These are phyloP conservation scores for Oxalis stricta DNA, from an alignment of 441 rosid genomes.

Conservation along the genomic window DNA sequence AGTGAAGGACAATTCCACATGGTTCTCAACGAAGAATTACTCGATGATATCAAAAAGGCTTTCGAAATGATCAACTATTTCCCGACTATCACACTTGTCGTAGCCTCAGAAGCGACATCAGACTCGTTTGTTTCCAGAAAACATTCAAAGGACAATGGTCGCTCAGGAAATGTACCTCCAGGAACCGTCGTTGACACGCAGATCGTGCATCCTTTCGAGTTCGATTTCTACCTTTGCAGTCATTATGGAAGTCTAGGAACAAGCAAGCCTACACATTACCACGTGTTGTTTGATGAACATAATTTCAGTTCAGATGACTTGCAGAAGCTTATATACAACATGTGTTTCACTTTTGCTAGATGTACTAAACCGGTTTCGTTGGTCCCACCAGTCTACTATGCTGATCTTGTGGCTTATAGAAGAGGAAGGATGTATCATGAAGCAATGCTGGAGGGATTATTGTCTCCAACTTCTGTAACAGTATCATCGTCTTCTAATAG, in stretches of 20 bases:
- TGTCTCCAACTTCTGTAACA: constrained; percentile 24
- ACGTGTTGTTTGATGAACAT: constrained; percentile 60
- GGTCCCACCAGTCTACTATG: constrained; percentile 67
- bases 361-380: constrained; percentile 73
- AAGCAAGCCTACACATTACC: constrained; percentile 74
- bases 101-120: constrained; percentile 80
- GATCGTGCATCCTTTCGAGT: constrained; percentile 57
- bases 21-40: constrained; percentile 66
- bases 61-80: constrained; percentile 23
- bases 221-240: constrained; percentile 65
- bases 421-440: constrained; percentile 61
- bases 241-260: constrained; percentile 69
- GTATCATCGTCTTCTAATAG: constrained; percentile 27
- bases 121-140: constrained; percentile 50
- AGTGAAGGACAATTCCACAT: constrained; percentile 77
- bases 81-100: constrained; percentile 51
- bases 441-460: constrained; percentile 28
- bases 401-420: constrained; percentile 62
- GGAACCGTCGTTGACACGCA: constrained; percentile 69
- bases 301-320: constrained; percentile 40
- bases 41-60: constrained; percentile 31
- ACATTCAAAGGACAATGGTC: constrained; percentile 18
- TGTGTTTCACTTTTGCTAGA: constrained; percentile 74
- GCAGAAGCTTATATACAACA: constrained; percentile 53
- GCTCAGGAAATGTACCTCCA: constrained; percentile 42